phyloP scores from a whole-genome alignment of 1,284 basidiomycete species.

The Uromyces viciae-fabae region DNA sequence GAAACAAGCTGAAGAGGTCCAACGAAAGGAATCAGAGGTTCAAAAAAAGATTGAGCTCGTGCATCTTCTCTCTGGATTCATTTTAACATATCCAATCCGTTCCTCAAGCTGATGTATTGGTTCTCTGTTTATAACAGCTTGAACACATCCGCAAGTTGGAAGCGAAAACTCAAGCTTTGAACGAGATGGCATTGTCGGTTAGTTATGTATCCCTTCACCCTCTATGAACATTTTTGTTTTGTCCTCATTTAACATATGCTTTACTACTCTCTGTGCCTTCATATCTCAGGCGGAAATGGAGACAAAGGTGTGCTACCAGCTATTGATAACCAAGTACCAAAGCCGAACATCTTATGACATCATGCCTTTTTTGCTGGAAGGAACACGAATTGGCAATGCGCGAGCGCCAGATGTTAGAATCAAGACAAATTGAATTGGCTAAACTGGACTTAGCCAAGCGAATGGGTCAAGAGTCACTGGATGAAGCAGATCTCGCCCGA shows the following conservation, averaged over 20 bases:
- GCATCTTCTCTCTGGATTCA: neutral
- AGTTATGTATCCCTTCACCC: neutral
- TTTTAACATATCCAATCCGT: neutral
- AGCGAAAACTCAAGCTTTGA: constrained; percentile 39
- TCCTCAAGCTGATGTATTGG: neutral
- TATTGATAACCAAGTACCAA: neutral
- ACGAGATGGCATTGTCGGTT: constrained; percentile 38
- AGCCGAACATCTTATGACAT: neutral
- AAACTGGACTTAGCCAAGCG: constrained; percentile 44
- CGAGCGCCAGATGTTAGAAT: constrained; percentile 33
- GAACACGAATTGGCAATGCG: constrained; percentile 39
- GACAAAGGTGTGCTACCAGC: constrained; percentile 2
- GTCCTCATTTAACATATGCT: neutral
- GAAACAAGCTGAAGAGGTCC: constrained; percentile 22
- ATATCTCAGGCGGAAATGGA: constrained; percentile 27
- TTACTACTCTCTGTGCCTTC: neutral
- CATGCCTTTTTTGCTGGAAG: constrained; percentile 1
- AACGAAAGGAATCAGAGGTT: constrained; percentile 22
- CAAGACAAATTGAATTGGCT: constrained; percentile 36
- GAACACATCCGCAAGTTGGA: constrained; percentile 35
- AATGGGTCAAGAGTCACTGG: constrained; percentile 35
- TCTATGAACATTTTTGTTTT: neutral
- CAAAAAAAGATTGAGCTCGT: constrained; percentile 37
- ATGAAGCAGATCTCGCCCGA: constrained; percentile 44
- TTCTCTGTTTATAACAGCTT: constrained; percentile 13